phyloP scores from a whole-genome alignment of 257 asterid genomes.

The Solanum arcanum region DNA sequence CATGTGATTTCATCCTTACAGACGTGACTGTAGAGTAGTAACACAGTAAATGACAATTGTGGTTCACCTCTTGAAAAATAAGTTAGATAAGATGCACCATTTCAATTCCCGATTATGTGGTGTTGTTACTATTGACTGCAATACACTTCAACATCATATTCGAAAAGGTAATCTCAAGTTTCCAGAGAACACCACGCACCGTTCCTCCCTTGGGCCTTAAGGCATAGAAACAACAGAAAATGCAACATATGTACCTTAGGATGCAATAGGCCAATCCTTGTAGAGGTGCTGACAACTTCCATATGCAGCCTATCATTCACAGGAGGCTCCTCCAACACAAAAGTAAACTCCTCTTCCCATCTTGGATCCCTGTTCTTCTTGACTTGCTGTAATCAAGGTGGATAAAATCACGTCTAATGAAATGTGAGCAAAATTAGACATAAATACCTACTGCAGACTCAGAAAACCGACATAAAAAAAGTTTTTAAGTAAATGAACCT shows the following conservation, averaged over 20 bases:
- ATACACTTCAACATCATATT: not conserved
- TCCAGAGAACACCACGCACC: not conserved
- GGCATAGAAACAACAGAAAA: not conserved
- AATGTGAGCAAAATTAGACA: not conserved
- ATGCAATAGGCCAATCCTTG: slow-evolving; percentile 81
- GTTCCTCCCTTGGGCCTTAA: not conserved
- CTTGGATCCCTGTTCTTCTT: slow-evolving; percentile 97
- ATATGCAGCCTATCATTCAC: slow-evolving; percentile 61
- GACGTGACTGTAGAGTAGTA: too few relatives aligned
- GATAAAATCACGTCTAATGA: not conserved
- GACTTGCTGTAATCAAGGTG: slow-evolving; percentile 47
- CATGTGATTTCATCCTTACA: not conserved
- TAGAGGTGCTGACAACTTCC: slow-evolving; percentile 76
- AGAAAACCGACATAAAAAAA: not conserved
- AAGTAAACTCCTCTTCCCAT: slow-evolving; percentile 85
- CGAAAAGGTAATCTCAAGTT: not conserved
- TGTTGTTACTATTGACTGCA: not conserved
- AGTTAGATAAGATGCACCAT: not conserved
- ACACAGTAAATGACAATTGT: not conserved
- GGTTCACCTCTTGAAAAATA: not conserved
- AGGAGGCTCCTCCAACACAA: slow-evolving; percentile 81
- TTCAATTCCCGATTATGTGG: not conserved
- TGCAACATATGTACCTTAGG: slow-evolving; percentile 57
- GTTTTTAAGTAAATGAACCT: not conserved
- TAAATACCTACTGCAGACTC: not conserved